Base-by-base conservation (phyloP, 148 eudicot species). In the Limonium bicolor region DNA sequence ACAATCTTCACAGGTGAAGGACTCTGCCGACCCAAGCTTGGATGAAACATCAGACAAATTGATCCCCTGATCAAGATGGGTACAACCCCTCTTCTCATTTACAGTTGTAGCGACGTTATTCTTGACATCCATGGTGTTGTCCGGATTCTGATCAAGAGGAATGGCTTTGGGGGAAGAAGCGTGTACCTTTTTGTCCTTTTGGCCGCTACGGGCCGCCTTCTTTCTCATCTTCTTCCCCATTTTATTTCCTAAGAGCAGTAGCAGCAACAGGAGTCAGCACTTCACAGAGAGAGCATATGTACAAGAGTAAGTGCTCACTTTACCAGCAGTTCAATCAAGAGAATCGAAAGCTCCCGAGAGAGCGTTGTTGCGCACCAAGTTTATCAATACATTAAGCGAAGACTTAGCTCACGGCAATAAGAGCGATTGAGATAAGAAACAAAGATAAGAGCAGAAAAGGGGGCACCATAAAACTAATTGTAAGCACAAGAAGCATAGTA, bases 1-100 rank as follows among this genome's bases (percentile, higher is more conserved):
- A 46, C 99, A 90, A 65, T 85, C 87, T 44, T 81, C 80, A 63
- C 99, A 90, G 22, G 46, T 62, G 49, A 60, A 44, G 31, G 61
- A 55, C 52, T 56, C 82, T 3, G 65, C 48, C 53, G 73, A 60
- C 54, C 62, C 60, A 12, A 90, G 51, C 48, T 65, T 71, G 10
- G 66, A 59, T 37, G 74, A 61, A 46, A 81, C 68, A 30, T 42
- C 73, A 6, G 26, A 79, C 46, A 76, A 55, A 67, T 85, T 62
- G 53, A 78, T 49, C 41, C 71, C 82, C 53, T 66, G 69, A 7
- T 76, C 86, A 54, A 85, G 56, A 63, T 90, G 99, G 42, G 64
- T 35, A 60, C 99, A 90, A 0, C 36, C 27, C 59, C 28, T 70
- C 59, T 58, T 75, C 50, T 81, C 82, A 53, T 56, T 78, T 20